Base-by-base conservation (phyloP, 495 filamentous ascomycete species). In the Emericellopsis terricola region DNA sequence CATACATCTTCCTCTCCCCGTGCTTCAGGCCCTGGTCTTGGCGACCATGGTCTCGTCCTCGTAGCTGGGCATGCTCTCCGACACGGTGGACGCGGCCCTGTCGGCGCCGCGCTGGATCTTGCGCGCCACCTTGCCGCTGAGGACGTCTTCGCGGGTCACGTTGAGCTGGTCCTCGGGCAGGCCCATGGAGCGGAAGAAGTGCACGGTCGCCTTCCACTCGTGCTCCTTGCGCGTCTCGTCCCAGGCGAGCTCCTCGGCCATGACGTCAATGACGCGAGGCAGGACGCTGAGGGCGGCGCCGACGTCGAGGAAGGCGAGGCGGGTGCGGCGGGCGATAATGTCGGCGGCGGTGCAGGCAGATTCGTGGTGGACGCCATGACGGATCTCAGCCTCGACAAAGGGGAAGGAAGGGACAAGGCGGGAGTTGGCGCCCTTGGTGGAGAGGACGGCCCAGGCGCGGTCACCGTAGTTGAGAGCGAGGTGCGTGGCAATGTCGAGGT, bases 321-420 rank as follows among this genome's bases (percentile, higher is more conserved):
- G 65, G 31, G 74, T 84, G 33, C 78, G 60, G 18, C 78, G 70
- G 17, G 77, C 77, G 24, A 84, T 59, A 3, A 83, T 73, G 49
- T 84, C 78, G n/a, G 76, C 70, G 1, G 75, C 76, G 11, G 77
- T 82, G 45, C 81, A 74, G 13, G 78, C 78, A 42, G 81, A 79
- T 50, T 84, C 78, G 46, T 80, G 65, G 14, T 72, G 62, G 27
- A 81, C 62, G 15, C 73, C 75, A 41, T 82, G 83, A 11, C 78
- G 69, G 19, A 84, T 62, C 44, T 84, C 78, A 19, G 78, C 78
- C 39, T 83, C 79, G 29, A 84, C 56, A 46, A 78, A 84, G 15
- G 78, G 79, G 48, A 82, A 77, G 55, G 73, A 81, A 19, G 77
- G 76, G 59, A 21, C 77, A 65, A 40, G 60, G 26, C 61, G 46